A percentile compares a stretch with the other conserved stretches of the same genome.
Conservation (phyloP, 78 protist genomes). For the Ministeria vibrans region DNA sequence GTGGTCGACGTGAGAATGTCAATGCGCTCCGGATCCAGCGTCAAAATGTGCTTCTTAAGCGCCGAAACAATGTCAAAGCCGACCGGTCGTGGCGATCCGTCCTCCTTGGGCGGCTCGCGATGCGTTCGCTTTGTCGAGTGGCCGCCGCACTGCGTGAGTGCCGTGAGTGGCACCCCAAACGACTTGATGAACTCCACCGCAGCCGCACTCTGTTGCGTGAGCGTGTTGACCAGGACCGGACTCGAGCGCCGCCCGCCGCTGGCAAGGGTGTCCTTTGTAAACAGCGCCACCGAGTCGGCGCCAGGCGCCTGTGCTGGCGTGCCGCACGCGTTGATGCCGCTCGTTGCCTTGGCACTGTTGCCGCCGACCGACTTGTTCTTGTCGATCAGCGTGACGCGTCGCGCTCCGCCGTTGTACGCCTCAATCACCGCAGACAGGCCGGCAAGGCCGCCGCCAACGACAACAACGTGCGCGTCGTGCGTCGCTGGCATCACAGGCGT, state of each 20-base stretch:
- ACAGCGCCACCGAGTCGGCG: constrained; percentile 33
- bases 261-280: constrained; percentile 40
- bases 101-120: constrained; percentile 13
- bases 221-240: background rate
- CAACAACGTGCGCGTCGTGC: no score
- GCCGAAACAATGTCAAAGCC: constrained; percentile 46
- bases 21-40: background rate
- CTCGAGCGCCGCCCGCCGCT: background rate
- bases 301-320: background rate
- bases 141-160: constrained; percentile 38
- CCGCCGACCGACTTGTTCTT: constrained; percentile 65
- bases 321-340: constrained; percentile 31
- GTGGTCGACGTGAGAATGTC: background rate
- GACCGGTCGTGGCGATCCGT: constrained; percentile 29
- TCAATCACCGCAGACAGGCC: constrained; percentile 17
- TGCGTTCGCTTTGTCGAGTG: constrained; percentile 50
- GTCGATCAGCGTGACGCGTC: background rate
- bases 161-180: constrained; percentile 30
- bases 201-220: background rate
- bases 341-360: constrained; percentile 75
- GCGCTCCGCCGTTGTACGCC: constrained; percentile 17
- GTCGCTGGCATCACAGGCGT: no score
- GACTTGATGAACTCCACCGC: constrained; percentile 18
- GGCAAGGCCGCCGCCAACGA: constrained; percentile 24
- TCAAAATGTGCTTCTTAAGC: constrained; percentile 11